These are phyloP conservation scores for Phialophora tarda DNA, from an alignment of 2,329 filamentous ascomycete genomes.

Conservation along the genomic window DNA sequence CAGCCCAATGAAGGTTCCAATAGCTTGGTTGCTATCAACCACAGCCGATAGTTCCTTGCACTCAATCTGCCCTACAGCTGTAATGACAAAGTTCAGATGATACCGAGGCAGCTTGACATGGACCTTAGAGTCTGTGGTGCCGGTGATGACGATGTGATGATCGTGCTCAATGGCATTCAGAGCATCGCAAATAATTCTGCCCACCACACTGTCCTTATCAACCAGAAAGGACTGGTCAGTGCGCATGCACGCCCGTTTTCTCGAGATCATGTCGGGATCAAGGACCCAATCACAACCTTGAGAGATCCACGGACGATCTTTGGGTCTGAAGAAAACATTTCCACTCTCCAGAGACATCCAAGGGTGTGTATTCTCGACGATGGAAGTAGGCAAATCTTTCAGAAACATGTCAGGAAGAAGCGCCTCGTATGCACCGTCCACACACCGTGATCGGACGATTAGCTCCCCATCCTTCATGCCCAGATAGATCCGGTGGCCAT, in stretches of 20 bases:
- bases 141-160: slow-evolving; percentile 46
- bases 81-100: slow-evolving; percentile 44
- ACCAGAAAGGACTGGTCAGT: slow-evolving; percentile 41
- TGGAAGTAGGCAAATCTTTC: slow-evolving; percentile 43
- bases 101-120: slow-evolving; percentile 56
- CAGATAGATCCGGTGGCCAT: slow-evolving; percentile 41
- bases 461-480: slow-evolving; percentile 42
- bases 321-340: slow-evolving; percentile 44
- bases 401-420: slow-evolving; percentile 43
- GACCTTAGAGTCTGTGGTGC: slow-evolving; percentile 23
- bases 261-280: slow-evolving; percentile 11
- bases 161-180: slow-evolving; percentile 48
- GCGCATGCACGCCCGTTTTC: background rate
- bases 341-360: slow-evolving; percentile 51
- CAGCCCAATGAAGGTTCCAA: slow-evolving; percentile 59
- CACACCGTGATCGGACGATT: slow-evolving; percentile 42
- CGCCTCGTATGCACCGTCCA: slow-evolving; percentile 41
- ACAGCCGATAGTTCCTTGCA: slow-evolving; percentile 31
- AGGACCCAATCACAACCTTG: slow-evolving; percentile 42
- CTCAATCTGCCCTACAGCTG: slow-evolving; percentile 18
- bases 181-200: slow-evolving; percentile 42
- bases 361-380: slow-evolving; percentile 53
- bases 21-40: slow-evolving; percentile 54
- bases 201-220: slow-evolving; percentile 47
- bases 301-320: slow-evolving; percentile 42